Evolutionary conservation across 2,329 filamentous ascomycete species (phyloP).

Genomic region (Cladobotryum mycophilum): DNA sequence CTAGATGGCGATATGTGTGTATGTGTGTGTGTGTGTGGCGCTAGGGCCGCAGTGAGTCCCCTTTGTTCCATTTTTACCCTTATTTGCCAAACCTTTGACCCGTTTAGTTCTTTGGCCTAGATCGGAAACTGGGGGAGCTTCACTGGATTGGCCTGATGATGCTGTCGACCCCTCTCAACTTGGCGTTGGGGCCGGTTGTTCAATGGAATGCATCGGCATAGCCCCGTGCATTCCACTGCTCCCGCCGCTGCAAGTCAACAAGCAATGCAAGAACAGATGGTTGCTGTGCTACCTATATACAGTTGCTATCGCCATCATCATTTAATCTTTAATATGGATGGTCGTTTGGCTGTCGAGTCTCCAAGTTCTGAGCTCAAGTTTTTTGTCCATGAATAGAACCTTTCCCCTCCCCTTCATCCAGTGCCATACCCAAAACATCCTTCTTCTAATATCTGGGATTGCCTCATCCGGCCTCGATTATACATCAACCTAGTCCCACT

Average conservation of each 20-base stretch:
- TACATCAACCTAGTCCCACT: neutral
- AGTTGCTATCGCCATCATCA: neutral
- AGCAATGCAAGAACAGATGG: conserved; percentile 6
- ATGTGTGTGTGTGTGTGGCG: neutral
- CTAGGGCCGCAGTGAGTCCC: conserved; percentile 6
- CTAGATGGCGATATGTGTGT: no score
- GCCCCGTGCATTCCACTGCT: conserved; percentile 22
- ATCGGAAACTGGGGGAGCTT: neutral
- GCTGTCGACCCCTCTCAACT: neutral
- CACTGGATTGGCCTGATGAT: neutral
- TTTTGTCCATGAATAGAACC: neutral
- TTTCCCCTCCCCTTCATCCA: neutral
- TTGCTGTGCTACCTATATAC: conserved; percentile 11
- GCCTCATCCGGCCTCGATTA: conserved; percentile 8
- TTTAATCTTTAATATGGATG: conserved; percentile 4
- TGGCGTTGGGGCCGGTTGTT: neutral
- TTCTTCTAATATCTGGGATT: neutral
- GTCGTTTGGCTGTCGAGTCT: conserved; percentile 1
- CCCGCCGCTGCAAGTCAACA: conserved; percentile 5
- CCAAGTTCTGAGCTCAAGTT: conserved; percentile 6
- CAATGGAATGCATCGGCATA: conserved; percentile 25
- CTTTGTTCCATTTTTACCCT: conserved; percentile 9
- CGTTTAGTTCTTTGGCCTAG: neutral
- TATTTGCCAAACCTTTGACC: neutral
- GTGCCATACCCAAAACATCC: neutral